Conservation (phyloP, 2,329 filamentous ascomycete species). For the Penicillium sp. region DNA sequence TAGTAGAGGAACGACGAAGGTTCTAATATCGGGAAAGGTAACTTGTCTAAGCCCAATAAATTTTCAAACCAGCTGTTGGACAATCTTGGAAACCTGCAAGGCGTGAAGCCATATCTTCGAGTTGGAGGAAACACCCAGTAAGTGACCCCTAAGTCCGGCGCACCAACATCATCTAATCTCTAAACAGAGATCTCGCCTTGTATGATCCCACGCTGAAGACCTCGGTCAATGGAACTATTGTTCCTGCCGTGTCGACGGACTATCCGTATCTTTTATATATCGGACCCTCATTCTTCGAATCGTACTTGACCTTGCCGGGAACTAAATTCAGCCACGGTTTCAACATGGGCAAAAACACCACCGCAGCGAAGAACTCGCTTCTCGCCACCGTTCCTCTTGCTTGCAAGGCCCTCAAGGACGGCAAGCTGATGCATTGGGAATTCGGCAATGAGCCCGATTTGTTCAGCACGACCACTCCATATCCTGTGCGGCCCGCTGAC, state of each 20-base stretch:
- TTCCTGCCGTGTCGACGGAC: conserved; percentile 52
- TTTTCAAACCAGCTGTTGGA: conserved; percentile 61
- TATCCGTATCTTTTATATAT: conserved; percentile 62
- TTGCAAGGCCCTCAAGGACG: conserved; percentile 55
- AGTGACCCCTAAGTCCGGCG: not conserved
- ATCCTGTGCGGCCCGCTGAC: conserved; percentile 49
- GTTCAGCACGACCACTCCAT: conserved; percentile 54
- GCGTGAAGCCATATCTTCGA: conserved; percentile 59
- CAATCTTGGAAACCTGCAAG: conserved; percentile 55
- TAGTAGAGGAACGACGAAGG: not conserved
- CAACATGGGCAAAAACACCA: conserved; percentile 57
- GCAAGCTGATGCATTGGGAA: conserved; percentile 58
- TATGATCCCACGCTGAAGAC: conserved; percentile 55
- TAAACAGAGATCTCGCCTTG: conserved; percentile 55
- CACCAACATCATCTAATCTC: not conserved
- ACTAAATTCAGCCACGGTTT: conserved; percentile 62
- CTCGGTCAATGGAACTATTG: conserved; percentile 54
- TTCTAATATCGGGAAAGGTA: conserved; percentile 39
- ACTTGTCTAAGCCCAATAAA: conserved; percentile 54
- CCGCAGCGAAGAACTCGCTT: conserved; percentile 52
- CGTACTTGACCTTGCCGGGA: conserved; percentile 57
- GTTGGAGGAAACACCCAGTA: conserved; percentile 66
- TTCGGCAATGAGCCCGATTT: conserved; percentile 66
- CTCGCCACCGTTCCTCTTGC: conserved; percentile 56
- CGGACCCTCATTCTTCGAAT: conserved; percentile 63